Evolutionary conservation across 176 grass and related monocot species (phyloP).

Genomic region (Rhynchospora breviuscula): DNA sequence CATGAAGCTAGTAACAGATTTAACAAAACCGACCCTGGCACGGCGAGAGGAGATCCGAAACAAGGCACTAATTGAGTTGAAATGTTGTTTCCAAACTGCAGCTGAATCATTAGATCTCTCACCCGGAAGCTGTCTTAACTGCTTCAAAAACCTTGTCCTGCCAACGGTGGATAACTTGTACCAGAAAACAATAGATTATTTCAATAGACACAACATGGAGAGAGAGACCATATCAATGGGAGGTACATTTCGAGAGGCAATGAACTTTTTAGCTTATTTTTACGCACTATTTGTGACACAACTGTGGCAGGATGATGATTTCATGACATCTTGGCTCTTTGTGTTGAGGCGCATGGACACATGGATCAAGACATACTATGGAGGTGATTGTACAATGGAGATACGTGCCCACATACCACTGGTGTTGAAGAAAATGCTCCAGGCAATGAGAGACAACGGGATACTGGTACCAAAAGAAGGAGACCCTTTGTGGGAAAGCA

Average conservation of each 20-base stretch:
- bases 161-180: constrained; percentile 88
- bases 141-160: constrained; percentile 87
- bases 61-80: constrained; percentile 57
- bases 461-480: constrained; percentile 55
- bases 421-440: constrained; percentile 78
- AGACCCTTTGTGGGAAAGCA: constrained; percentile 87
- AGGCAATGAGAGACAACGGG: constrained; percentile 81
- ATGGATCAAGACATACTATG: constrained; percentile 70
- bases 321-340: constrained; percentile 84
- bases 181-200: constrained; percentile 96
- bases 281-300: constrained; percentile 45
- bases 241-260: constrained; percentile 49
- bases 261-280: constrained; percentile 65
- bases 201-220: constrained; percentile 55
- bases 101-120: constrained; percentile 50
- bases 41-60: constrained; percentile 80
- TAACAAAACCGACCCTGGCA: constrained; percentile 72
- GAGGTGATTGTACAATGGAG: constrained; percentile 35
- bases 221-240: constrained; percentile 82
- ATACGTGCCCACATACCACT: constrained; percentile 56
- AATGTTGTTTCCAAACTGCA: constrained; percentile 42
- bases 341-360: constrained; percentile 87
- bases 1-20: constrained; percentile 72
- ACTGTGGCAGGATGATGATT: constrained; percentile 53
- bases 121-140: constrained; percentile 43